phyloP scores from a whole-genome alignment of 176 grass and related monocot species.

The Zizania latifolia region DNA sequence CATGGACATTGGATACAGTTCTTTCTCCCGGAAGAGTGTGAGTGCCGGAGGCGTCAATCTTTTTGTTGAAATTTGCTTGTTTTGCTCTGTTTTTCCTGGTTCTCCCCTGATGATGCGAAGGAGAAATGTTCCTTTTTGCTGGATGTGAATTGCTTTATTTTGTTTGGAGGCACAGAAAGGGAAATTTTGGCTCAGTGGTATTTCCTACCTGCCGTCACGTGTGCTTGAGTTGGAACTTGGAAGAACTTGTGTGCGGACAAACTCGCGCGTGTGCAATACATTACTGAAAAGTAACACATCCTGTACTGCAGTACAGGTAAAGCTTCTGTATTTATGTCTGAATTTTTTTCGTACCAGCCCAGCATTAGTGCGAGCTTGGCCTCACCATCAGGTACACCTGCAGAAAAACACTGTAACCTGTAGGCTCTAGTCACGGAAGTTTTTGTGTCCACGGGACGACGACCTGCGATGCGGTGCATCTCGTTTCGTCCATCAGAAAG shows the following conservation, averaged over 20 bases:
- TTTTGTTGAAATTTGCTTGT: background rate
- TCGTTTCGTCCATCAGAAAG: too few species aligned
- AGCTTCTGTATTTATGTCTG: background rate
- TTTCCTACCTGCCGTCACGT: background rate
- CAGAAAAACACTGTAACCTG: background rate
- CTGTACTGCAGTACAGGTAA: background rate
- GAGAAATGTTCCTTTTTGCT: background rate
- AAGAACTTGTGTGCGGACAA: background rate
- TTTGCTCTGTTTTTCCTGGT: background rate
- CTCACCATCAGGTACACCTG: background rate
- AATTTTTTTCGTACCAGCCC: background rate
- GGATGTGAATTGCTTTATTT: background rate
- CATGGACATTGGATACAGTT: background rate
- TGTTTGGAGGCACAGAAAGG: constrained; percentile 25
- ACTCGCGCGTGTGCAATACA: background rate
- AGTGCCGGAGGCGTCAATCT: background rate
- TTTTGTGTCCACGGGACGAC: background rate
- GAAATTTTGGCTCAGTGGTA: background rate
- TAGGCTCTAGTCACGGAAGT: background rate
- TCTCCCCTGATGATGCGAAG: background rate
- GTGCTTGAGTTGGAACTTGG: background rate
- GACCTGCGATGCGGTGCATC: background rate
- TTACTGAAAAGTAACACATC: background rate
- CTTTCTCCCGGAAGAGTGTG: background rate
- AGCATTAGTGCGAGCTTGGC: background rate